Conservation (phyloP, 768 basidiomycete species). For the Kwoniella shandongensis region DNA sequence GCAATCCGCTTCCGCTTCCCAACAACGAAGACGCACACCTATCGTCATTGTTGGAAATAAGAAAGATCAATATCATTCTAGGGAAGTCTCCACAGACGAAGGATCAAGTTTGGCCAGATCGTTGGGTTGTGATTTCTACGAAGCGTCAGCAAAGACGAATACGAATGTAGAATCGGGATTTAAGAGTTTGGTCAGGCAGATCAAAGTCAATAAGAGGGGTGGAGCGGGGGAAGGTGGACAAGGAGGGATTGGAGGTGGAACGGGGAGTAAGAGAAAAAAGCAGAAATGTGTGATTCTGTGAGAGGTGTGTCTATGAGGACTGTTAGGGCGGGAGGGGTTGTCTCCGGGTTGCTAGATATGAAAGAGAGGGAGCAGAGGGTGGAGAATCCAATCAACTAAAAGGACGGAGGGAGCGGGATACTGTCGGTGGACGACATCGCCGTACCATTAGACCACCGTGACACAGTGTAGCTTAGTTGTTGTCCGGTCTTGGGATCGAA, state of each 20-base stretch:
- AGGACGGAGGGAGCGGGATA: too few species aligned
- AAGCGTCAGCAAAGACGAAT: conserved; percentile 94
- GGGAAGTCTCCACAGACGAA: conserved; percentile 89
- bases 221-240: conserved; percentile 55
- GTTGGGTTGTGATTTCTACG: conserved; percentile 90
- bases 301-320: too few species aligned
- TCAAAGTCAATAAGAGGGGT: conserved; percentile 37
- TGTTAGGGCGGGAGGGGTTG: too few species aligned
- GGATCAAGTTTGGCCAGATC: conserved; percentile 75
- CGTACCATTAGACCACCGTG: too few species aligned
- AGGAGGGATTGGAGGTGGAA: conserved; percentile 33
- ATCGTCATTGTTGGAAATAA: conserved; percentile 98
- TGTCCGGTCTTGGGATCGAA: too few species aligned
- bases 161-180: conserved; percentile 89
- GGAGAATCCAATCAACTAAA: too few species aligned
- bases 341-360: too few species aligned
- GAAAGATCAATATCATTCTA: conserved; percentile 83
- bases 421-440: too few species aligned
- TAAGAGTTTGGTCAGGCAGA: conserved; percentile 67
- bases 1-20: not conserved
- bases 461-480: too few species aligned
- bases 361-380: too few species aligned
- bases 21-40: conserved; percentile 61
- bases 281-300: conserved; percentile 55
- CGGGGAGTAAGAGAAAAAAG: conserved; percentile 69